Evolutionary conservation across 768 basidiomycete genomes (phyloP).

Genomic region (Multifurca ochricompacta): DNA sequence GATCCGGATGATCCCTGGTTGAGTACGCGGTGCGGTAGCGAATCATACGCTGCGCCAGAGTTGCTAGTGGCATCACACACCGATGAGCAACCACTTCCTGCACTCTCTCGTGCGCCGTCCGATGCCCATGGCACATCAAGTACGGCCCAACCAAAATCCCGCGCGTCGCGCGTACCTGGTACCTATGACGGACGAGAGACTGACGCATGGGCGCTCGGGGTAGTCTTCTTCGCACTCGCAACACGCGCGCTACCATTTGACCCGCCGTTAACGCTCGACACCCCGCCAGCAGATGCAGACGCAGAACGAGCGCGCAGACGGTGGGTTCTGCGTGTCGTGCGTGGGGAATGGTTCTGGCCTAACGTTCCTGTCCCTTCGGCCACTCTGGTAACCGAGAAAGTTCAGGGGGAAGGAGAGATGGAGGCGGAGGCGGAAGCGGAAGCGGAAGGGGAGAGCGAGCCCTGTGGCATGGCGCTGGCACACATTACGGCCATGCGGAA

Average conservation of each 20-base stretch:
- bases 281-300: constrained; percentile 26
- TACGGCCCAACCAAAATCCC: constrained; percentile 26
- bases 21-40: constrained; percentile 77
- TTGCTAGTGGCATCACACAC: constrained; percentile 39
- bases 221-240: constrained; percentile 76
- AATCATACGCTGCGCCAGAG: constrained; percentile 82
- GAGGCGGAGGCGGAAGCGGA: too few species aligned
- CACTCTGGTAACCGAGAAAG: constrained; percentile 6
- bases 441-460: not conserved
- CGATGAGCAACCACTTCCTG: constrained; percentile 21
- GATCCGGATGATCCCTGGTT: constrained; percentile 54
- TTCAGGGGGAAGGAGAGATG: too few species aligned
- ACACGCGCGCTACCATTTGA: constrained; percentile 71
- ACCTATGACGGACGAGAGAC: constrained; percentile 79
- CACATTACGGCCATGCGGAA: constrained; percentile 39
- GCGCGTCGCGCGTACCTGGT: constrained; percentile 34
- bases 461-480: constrained; percentile 33
- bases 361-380: constrained; percentile 8
- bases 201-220: constrained; percentile 85
- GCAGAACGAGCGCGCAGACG: constrained; percentile 37
- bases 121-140: not conserved
- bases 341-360: constrained; percentile 75
- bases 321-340: constrained; percentile 74
- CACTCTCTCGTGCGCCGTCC: constrained; percentile 18
- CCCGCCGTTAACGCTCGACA: constrained; percentile 15